Base-by-base conservation (phyloP, 495 filamentous ascomycete genomes). In the Pseudoneurospora amorphoporcata region DNA sequence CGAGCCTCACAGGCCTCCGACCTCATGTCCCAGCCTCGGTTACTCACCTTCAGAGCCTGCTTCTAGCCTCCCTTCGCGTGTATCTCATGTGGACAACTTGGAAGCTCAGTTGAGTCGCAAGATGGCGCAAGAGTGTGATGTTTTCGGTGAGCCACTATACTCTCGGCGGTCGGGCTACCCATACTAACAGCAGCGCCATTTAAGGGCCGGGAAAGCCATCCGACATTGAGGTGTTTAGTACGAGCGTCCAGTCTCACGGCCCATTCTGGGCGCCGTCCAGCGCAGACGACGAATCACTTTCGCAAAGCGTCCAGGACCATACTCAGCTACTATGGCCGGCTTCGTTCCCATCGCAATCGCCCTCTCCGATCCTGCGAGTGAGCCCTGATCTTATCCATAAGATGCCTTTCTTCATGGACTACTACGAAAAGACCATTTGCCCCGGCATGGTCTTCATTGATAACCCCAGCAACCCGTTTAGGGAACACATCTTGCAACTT, bases 381-480 rank as follows among this genome's bases (percentile, higher is more conserved):
- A 84, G 77, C 79, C 77, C 83, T 39, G 86, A 88, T 74, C 83
- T 89, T 76, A 83, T 87, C 73, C 79, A 85, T 70, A 86, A 85
- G 75, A 84, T 89, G 79, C 84, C 84, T 5, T 90, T 88, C 80
- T 88, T 90, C 78, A 87, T 92, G 80, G 88, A 92, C 74, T 92
- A 92, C 78, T 93, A 95, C 80, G 90, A 94, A 71, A 95, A 94
- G 77, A 90, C 92, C 74, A 94, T 98, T 81, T 95, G 94, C 73
- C 92, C 93, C 0, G 91, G 92, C 73, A 91, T 97, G 76, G 94
- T 98, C 17, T 91, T 94, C 68, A 95, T 97, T 81, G 95, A 98
- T 77, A 89, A 89, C 9, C 91, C 92, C 10, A 88, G 81, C 71
- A 90, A 98, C 77, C 95, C 95, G 2, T 98, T 94, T 78, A 86